These are phyloP conservation scores for Cadophora malorum DNA, from an alignment of 2,329 filamentous ascomycete genomes.

Conservation along the genomic window DNA sequence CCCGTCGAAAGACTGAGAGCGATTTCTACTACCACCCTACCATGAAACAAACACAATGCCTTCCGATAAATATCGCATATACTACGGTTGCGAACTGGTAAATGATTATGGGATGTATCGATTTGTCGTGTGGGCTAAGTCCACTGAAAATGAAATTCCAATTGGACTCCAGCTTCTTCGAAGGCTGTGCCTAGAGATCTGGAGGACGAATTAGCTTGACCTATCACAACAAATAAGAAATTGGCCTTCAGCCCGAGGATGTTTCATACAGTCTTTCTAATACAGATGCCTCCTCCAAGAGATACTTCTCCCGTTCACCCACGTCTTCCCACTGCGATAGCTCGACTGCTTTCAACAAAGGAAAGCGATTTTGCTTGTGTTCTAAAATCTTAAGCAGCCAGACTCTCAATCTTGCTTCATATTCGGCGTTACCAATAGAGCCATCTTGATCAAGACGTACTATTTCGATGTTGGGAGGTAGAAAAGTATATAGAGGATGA, in stretches of 20 bases:
- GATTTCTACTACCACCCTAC: no score
- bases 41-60: no score
- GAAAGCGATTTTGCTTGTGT: background rate
- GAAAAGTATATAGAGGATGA: background rate
- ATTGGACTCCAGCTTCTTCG: background rate
- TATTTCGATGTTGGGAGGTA: background rate
- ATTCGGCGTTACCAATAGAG: background rate
- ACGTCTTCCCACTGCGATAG: background rate
- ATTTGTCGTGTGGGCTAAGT: background rate
- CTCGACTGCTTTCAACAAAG: background rate
- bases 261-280: background rate
- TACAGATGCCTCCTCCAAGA: background rate
- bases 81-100: background rate
- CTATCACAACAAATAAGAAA: background rate
- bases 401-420: background rate
- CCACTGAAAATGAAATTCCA: background rate
- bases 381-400: background rate
- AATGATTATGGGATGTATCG: no score
- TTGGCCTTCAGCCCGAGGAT: background rate
- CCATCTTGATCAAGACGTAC: background rate
- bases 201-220: background rate
- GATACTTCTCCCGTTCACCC: background rate
- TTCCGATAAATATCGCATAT: background rate
- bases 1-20: no score
- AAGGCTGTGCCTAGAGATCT: background rate